These are phyloP conservation scores for Phanerochaete carnosa DNA, from an alignment of 768 basidiomycete species.

Conservation along the genomic window DNA sequence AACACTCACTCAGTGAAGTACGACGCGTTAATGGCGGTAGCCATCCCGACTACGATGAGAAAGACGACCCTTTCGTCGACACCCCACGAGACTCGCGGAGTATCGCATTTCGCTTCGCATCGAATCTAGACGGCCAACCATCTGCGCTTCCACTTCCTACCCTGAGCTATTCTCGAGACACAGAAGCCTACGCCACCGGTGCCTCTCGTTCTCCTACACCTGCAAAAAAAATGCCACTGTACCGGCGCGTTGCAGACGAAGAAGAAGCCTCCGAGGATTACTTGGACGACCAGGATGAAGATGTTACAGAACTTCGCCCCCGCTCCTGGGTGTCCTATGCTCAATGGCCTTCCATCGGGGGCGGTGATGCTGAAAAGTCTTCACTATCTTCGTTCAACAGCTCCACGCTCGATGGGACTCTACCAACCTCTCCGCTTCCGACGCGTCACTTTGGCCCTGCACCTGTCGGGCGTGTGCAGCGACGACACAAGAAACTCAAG, in stretches of 20 bases:
- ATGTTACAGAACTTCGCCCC: neutral
- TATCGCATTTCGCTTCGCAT: slow-evolving; percentile 8
- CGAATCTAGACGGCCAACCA: slow-evolving; percentile 3
- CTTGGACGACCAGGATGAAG: slow-evolving; percentile 6
- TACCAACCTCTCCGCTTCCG: slow-evolving; percentile 39
- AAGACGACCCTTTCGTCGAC: slow-evolving; percentile 30
- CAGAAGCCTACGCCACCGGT: neutral
- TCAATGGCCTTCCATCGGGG: neutral
- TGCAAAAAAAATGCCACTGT: neutral
- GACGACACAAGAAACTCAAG: slow-evolving; percentile 64
- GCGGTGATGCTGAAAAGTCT: neutral
- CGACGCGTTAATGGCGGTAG: neutral
- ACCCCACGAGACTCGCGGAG: slow-evolving; percentile 3
- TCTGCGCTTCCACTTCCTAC: neutral
- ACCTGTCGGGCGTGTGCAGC: slow-evolving; percentile 71
- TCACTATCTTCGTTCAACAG: slow-evolving; percentile 1
- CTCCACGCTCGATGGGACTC: slow-evolving; percentile 4
- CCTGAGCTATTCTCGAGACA: neutral
- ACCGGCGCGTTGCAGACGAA: slow-evolving; percentile 1
- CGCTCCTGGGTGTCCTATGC: neutral
- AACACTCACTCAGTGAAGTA: slow-evolving; percentile 2
- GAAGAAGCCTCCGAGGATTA: slow-evolving; percentile 6
- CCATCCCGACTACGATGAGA: slow-evolving; percentile 8
- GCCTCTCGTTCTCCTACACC: slow-evolving; percentile 13
- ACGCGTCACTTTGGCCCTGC: slow-evolving; percentile 89